Base-by-base conservation (phyloP, 176 grass and related monocot genomes). In the Alopecurus myosuroides region DNA sequence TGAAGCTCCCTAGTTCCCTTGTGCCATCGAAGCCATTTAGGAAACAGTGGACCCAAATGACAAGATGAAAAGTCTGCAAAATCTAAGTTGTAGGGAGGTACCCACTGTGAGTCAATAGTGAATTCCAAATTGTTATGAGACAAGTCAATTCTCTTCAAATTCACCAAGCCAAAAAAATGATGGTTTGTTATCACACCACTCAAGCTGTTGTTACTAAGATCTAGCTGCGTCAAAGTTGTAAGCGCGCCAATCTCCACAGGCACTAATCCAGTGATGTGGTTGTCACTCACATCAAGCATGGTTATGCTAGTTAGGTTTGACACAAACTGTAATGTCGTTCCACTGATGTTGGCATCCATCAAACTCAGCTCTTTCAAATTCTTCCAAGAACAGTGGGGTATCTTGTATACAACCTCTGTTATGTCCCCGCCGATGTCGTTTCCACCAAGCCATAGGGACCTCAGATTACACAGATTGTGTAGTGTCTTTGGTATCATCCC, bases 151-250 rank as follows among this genome's bases (percentile, higher is more conserved):
- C 0, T 2, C 7, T 28, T 13, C 8, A 90, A 83, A 22, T 15
- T 87, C 4, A 18, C 2, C 6, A 86, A 34, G 9, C 48, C 44
- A 1, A 2, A 6, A 28, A 90, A 79, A 57, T 87, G 78, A 6
- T 74, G 57, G 57, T 86, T 25, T 6, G 79, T 44, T 2, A 90
- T 31, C 15, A 63, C 41, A 36, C 84, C 79, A n/a, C n/a, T n/a
- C n/a, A n/a, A n/a, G 52, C 4, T 57, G 22, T 57, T 57, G 9
- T 0, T 57, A 25, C 22, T 22, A 57, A 57, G 53, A 34, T 50
- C 18, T 2, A 63, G 31, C 11, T 33, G 0, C 15, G 26, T 63
- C 13, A 63, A 18, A 31, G 31, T 63, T 63, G 26, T 1, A 63
- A 63, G 60, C 28, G 0, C 3, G 12, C 28, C 22, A 63, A 63